Percentiles rank a stretch among this genome's conserved stretches.
Conservation (phyloP, 1,284 basidiomycete species). For the Malassezia psittaci region DNA sequence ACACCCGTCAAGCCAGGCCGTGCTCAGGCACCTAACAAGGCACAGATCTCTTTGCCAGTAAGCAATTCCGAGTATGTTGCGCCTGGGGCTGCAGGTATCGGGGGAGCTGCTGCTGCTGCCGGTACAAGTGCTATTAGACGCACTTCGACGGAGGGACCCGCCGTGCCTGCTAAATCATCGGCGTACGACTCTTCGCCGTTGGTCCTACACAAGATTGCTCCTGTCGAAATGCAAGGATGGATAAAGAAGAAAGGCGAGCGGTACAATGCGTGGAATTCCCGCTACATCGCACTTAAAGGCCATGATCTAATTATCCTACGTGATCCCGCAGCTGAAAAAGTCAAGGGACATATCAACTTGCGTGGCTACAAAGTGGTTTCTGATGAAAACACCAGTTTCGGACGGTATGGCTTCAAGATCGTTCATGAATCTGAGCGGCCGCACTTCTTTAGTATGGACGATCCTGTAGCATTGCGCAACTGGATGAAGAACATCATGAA, state of each 20-base stretch:
- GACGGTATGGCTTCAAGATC: slow-evolving; percentile 88
- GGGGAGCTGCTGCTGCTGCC: not conserved
- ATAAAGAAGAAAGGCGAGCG: slow-evolving; percentile 90
- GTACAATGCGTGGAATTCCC: slow-evolving; percentile 83
- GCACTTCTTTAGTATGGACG: slow-evolving; percentile 83
- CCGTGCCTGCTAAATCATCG: not conserved
- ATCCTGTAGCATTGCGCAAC: slow-evolving; percentile 69
- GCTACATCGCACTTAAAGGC: slow-evolving; percentile 93
- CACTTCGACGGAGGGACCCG: not conserved
- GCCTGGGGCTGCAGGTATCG: slow-evolving; percentile 15
- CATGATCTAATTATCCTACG: slow-evolving; percentile 50
- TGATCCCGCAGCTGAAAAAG: slow-evolving; percentile 51
- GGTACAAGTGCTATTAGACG: slow-evolving; percentile 6
- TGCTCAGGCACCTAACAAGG: slow-evolving; percentile 17
- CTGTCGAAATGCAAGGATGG: slow-evolving; percentile 56
- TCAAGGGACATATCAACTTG: slow-evolving; percentile 91
- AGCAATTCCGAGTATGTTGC: slow-evolving; percentile 37
- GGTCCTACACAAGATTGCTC: slow-evolving; percentile 40
- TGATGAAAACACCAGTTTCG: slow-evolving; percentile 83
- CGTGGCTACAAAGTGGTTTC: slow-evolving; percentile 84
- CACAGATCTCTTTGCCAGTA: slow-evolving; percentile 43
- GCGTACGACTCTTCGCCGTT: not conserved
- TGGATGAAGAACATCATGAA: slow-evolving; percentile 99
- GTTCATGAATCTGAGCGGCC: slow-evolving; percentile 77
- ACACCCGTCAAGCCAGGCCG: too few relatives aligned